These are phyloP conservation scores for Heliocybe sulcata DNA, from an alignment of 1,284 basidiomycete genomes.

Conservation along the genomic window DNA sequence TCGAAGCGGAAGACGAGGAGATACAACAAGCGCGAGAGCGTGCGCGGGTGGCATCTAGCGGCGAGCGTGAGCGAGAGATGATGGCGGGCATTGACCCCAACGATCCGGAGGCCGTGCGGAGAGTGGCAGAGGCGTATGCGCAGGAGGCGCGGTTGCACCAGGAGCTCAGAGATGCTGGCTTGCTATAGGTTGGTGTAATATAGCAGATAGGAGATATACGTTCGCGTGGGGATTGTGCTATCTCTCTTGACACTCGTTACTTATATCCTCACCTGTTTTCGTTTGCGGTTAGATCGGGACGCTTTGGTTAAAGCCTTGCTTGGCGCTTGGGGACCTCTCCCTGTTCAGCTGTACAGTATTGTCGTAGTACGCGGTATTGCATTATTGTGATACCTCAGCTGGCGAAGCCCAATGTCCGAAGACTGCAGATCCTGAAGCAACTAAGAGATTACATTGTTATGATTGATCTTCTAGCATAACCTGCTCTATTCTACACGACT, in stretches of 20 bases:
- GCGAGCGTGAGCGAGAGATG: conserved; percentile 28
- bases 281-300: background rate
- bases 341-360: background rate
- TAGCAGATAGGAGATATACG: background rate
- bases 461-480: conserved; percentile 3
- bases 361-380: background rate
- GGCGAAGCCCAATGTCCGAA: too few species aligned
- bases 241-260: background rate
- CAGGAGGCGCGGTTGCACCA: conserved; percentile 50
- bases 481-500: background rate
- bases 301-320: background rate
- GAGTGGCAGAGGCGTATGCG: conserved; percentile 39
- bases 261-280: background rate
- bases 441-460: background rate
- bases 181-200: conserved; percentile 37
- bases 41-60: conserved; percentile 15
- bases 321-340: background rate
- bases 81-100: conserved; percentile 24
- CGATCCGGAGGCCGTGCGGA: conserved; percentile 36
- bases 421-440: too few species aligned
- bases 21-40: conserved; percentile 12
- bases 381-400: too few species aligned
- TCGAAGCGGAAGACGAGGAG: conserved; percentile 14
- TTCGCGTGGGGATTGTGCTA: background rate
- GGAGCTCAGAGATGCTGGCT: conserved; percentile 58